Evolutionary conservation across 2,329 filamentous ascomycete species (phyloP), one percentile per base, ranked within the genome.

Genomic region (Delphinella strobiligena): DNA sequence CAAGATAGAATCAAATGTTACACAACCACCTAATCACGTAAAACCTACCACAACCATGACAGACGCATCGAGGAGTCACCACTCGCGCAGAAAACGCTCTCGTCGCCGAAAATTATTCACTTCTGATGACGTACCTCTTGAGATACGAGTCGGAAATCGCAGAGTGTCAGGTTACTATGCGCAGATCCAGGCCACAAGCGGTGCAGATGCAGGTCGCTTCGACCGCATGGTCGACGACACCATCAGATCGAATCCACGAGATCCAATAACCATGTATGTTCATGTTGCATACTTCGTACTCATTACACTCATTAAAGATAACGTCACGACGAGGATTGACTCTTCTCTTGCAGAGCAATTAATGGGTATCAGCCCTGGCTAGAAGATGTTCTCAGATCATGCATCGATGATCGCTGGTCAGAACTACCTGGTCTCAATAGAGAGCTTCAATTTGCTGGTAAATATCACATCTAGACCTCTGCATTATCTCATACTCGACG

Each of bases 281-380:
- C 11, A 29, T 2, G 12, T 10, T n/a, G 3, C 5, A 9, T 24
- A 8, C 5, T 8, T 5, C 15, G 7, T 12, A 4, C 3, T 29
- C 15, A 2, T 8, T 15, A 4, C 8, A 18, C 32, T 10, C 5
- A 2, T 17, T 8, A 30, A 31, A 17, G 19, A 29, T 10, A 34
- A 16, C 5, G 14, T 18, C 15, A 22, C 34, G 11, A 27, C 24
- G n/a, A n/a, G n/a, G n/a, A n/a, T n/a, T n/a, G 18, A 12, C 19
- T 22, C 15, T 19, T 29, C 27, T 15, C 33, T 31, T n/a, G 9
- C 22, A 47, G 45, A 30, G 31, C 54, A 3, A 47, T 58, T 44
- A 59, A 55, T 22, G 54, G 53, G 7, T 56, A 58, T 37, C 51
- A 56, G 37, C 48, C 54, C 5, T 60, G 55, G 56, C 54, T 61